Evolutionary conservation across 495 filamentous ascomycete genomes (phyloP).

Genomic region (Hamigera avellanea): DNA sequence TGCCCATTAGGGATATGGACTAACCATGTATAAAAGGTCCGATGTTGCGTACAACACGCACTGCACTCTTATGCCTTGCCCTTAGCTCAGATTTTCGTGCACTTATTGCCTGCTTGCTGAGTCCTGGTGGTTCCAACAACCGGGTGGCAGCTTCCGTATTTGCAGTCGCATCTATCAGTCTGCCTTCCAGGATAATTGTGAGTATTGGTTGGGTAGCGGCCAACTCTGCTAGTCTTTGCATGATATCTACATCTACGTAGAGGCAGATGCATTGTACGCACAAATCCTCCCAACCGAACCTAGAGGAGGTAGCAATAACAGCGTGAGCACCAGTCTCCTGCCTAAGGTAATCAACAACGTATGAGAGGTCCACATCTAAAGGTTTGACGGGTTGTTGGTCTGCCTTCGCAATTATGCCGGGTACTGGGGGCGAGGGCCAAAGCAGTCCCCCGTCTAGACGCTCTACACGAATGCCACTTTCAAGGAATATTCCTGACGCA

Average conservation of each 20-base stretch:
- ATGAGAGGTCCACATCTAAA: constrained; percentile 1
- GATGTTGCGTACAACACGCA: background rate
- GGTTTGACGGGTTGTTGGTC: constrained; percentile 1
- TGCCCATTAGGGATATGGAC: constrained; percentile 4
- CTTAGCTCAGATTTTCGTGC: background rate
- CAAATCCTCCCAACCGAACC: constrained; percentile 2
- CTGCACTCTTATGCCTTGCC: constrained; percentile 1
- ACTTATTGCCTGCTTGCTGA: background rate
- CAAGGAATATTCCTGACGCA: background rate
- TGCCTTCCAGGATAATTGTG: background rate
- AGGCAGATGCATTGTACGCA: constrained; percentile 3
- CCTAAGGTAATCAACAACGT: background rate
- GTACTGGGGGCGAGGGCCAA: background rate
- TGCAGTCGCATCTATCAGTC: background rate
- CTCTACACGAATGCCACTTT: background rate
- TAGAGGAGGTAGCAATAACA: constrained; percentile 3
- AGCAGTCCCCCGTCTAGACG: background rate
- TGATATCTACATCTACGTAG: constrained; percentile 2
- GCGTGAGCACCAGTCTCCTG: background rate
- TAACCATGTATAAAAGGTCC: constrained; percentile 1
- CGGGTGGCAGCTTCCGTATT: background rate
- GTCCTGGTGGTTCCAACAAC: constrained; percentile 1
- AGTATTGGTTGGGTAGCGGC: background rate
- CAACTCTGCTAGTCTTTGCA: background rate
- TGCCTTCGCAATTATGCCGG: background rate